Base-by-base conservation (phyloP, 306 rosid genomes). In the Casuarina equisetifolia region DNA sequence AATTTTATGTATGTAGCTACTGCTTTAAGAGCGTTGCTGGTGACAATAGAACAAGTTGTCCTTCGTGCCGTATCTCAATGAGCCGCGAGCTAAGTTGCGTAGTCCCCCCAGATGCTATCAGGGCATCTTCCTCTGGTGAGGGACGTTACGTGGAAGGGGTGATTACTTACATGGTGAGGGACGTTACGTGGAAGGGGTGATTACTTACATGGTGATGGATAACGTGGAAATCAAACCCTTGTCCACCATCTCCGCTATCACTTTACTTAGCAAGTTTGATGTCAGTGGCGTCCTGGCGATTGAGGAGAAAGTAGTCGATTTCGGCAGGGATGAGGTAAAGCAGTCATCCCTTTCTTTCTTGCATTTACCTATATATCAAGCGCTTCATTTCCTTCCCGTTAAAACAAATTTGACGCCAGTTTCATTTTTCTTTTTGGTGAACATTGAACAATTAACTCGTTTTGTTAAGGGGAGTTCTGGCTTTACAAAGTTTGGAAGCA, bases 161-260 rank as follows among this genome's bases (percentile, higher is more conserved):
- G 9, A 81, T 43, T 1, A 83, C 81, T 0, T 86, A 83, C 74
- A 80, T 86, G 85, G 74, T 86, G 5, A 80, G 66, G 79, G 87
- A 86, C 75, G 82, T 2, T 85, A n/a, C 44, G 82, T 86, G 69
- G 74, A 50, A 50, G 86, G 61, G 6, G 7, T 54, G 9, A 81
- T 43, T 1, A 83, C 81, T 0, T 86, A 83, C 74, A 80, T 86
- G 85, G 74, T 86, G 5, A 80, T 71, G 79, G 87, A 86, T 73
- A 66, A 83, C 39, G 51, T 86, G 11, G 81, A n/a, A 8, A 82
- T 84, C 19, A 69, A 69, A 12, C 82, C 90, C 0, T 49, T 76
- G 69, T 83, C 90, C 0, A 40, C 82, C 4, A 69, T 54, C 0
- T 59, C 77, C 0, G 3, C 55, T 10, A 44, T 82, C 4, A 1